Percentiles rank a stretch among this genome's conserved stretches.
phyloP scores from a whole-genome alignment of 208 protist genomes.

The Phytomonas sp. region DNA sequence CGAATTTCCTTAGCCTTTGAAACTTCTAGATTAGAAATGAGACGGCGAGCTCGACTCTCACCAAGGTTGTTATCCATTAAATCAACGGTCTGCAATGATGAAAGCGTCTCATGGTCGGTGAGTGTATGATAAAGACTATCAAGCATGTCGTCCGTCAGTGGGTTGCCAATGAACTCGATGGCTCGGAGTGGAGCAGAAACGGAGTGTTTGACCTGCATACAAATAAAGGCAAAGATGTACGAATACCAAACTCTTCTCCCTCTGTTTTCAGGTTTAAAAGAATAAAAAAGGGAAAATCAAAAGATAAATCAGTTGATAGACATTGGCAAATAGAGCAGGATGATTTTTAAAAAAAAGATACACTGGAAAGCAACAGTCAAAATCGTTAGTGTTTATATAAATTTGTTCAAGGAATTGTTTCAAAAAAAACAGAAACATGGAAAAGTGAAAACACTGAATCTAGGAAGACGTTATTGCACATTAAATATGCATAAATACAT shows the following conservation, averaged over 20 bases:
- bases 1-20: conserved; percentile 59
- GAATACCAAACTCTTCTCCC: background rate
- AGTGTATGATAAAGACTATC: conserved; percentile 55
- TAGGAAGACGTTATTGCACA: no score
- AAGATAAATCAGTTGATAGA: background rate
- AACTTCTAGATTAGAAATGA: conserved; percentile 53
- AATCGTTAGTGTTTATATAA: no score
- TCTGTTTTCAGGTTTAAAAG: background rate
- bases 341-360: background rate
- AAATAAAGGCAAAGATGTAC: conserved; percentile 4
- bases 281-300: conserved; percentile 11
- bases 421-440: no score
- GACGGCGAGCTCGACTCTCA: conserved; percentile 33
- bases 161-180: conserved; percentile 79
- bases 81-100: conserved; percentile 50
- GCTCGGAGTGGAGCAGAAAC: conserved; percentile 26
- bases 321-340: background rate
- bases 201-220: background rate
- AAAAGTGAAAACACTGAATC: no score
- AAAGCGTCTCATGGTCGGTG: conserved; percentile 35
- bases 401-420: no score
- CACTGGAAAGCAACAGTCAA: background rate
- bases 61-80: conserved; percentile 85
- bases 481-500: no score
- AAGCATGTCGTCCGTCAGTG: conserved; percentile 35